phyloP scores from a whole-genome alignment of 768 basidiomycete species.

The Tubosaeta brunneosetosa region DNA sequence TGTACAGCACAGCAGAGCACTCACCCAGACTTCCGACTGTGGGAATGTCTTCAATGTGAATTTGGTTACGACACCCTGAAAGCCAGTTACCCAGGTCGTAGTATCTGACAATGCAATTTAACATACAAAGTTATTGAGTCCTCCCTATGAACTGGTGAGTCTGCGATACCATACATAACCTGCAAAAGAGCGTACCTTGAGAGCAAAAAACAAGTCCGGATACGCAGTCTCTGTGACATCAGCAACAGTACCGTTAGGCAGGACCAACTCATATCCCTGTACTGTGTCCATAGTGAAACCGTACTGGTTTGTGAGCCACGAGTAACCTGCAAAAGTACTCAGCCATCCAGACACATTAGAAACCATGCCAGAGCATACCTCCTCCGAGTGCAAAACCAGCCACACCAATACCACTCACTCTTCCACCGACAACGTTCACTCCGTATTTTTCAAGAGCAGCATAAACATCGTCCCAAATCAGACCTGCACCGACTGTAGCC shows the following conservation, averaged over 20 bases:
- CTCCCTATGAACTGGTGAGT: background rate
- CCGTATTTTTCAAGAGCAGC: too few species aligned
- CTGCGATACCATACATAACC: too few species aligned
- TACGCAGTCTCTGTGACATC: conserved; percentile 37
- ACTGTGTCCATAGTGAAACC: too few species aligned
- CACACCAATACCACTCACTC: too few species aligned
- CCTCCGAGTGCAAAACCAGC: conserved; percentile 20
- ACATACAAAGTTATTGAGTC: background rate
- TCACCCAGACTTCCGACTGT: conserved; percentile 55
- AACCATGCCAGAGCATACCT: conserved; percentile 59
- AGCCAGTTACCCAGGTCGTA: background rate
- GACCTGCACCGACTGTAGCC: too few species aligned
- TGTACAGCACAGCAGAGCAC: conserved; percentile 6
- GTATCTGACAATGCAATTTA: background rate
- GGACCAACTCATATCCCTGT: too few species aligned
- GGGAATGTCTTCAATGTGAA: conserved; percentile 51
- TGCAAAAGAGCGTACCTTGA: conserved; percentile 28
- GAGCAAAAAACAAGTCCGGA: conserved; percentile 37
- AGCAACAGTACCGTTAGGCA: too few species aligned
- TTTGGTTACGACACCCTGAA: conserved; percentile 51
- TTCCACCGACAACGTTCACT: too few species aligned
- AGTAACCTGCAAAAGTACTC: too few species aligned
- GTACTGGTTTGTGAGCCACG: too few species aligned
- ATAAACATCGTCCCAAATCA: too few species aligned
- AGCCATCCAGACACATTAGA: conserved; percentile 25